Evolutionary conservation across 2,329 filamentous ascomycete genomes (phyloP).

Genomic region (Fusarium algeriense): DNA sequence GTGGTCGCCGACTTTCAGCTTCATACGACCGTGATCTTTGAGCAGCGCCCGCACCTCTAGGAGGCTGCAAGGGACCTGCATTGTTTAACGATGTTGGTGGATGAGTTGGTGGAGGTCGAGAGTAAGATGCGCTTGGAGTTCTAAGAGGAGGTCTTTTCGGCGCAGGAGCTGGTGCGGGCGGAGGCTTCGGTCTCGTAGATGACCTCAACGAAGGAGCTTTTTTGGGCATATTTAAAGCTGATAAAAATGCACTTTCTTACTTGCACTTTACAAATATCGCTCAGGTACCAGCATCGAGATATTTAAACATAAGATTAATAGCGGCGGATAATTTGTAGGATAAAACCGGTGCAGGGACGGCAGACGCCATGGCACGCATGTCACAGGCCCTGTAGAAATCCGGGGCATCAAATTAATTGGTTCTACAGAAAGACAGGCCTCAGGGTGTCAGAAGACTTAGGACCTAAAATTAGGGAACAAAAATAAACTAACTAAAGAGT

Average conservation of each 20-base stretch:
- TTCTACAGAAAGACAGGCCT: constrained; percentile 6
- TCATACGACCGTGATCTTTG: constrained; percentile 42
- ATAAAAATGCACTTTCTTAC: not conserved
- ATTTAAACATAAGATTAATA: not conserved
- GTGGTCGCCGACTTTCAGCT: constrained; percentile 23
- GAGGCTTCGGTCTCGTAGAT: constrained; percentile 34
- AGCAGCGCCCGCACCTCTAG: constrained; percentile 3
- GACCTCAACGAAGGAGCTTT: constrained; percentile 27
- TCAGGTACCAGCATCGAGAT: constrained; percentile 2
- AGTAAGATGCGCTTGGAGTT: constrained; percentile 4
- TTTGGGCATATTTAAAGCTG: constrained; percentile 30
- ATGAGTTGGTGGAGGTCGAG: constrained; percentile 33
- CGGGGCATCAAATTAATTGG: constrained; percentile 34
- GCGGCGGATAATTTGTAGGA: constrained; percentile 4
- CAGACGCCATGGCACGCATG: constrained; percentile 42
- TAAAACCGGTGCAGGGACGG: constrained; percentile 15
- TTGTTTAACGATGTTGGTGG: not conserved
- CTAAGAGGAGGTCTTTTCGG: constrained; percentile 24
- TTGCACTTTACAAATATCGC: not conserved
- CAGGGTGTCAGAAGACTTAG: no score
- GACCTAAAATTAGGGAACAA: no score
- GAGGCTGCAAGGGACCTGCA: constrained; percentile 13
- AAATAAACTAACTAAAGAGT: no score
- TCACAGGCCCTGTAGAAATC: constrained; percentile 27
- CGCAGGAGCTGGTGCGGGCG: constrained; percentile 20